A percentile compares a stretch with the other conserved stretches of the same genome.
phyloP scores from a whole-genome alignment of 768 basidiomycete species.

The Podaxis sp. region DNA sequence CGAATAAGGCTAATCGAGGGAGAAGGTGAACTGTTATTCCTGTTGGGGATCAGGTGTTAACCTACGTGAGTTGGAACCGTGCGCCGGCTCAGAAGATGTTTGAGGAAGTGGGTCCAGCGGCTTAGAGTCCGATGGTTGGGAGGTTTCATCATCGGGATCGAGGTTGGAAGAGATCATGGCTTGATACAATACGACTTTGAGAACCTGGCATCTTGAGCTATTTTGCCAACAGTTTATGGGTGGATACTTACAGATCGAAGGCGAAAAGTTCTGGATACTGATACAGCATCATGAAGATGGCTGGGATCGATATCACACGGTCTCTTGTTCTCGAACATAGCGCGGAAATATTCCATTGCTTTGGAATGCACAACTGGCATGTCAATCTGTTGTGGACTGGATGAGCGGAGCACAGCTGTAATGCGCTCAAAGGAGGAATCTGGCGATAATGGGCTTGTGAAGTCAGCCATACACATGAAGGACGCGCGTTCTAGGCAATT shows the following conservation, averaged over 20 bases:
- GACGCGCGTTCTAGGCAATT: background rate
- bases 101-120: conserved; percentile 15
- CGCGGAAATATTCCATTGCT: conserved; percentile 40
- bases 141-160: conserved; percentile 34
- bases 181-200: conserved; percentile 63
- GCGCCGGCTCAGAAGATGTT: background rate
- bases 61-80: background rate
- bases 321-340: conserved; percentile 44
- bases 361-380: conserved; percentile 50
- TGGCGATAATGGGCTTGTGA: conserved; percentile 43
- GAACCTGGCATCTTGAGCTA: conserved; percentile 36
- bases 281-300: conserved; percentile 50
- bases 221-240: background rate
- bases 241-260: conserved; percentile 45
- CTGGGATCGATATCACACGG: conserved; percentile 33
- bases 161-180: conserved; percentile 60
- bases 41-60: background rate
- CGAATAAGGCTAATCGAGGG: conserved; percentile 23
- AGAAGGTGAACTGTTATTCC: background rate
- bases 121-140: conserved; percentile 8
- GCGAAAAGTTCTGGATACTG: conserved; percentile 45
- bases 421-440: conserved; percentile 45
- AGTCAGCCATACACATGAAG: conserved; percentile 7
- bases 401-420: conserved; percentile 54
- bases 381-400: conserved; percentile 54